phyloP scores from a whole-genome alignment of 2,329 filamentous ascomycete genomes.

The Fusarium newnesense region DNA sequence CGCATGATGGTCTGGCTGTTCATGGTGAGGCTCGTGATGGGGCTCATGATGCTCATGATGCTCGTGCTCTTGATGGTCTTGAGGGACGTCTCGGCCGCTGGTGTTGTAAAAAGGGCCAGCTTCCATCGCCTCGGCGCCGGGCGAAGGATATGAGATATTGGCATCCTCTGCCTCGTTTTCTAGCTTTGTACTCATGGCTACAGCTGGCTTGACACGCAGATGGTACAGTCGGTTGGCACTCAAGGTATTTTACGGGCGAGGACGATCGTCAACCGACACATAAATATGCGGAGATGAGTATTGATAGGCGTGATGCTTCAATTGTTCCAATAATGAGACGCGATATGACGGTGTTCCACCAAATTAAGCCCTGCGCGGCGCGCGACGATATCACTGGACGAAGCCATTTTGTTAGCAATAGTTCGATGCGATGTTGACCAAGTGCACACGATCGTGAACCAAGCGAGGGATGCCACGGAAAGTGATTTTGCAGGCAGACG shows the following conservation, averaged over 20 bases:
- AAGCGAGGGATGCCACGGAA: constrained; percentile 27
- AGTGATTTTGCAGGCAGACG: constrained; percentile 18
- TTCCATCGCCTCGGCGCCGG: constrained; percentile 57
- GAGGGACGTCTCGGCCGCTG: constrained; percentile 47
- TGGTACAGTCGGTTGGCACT: constrained; percentile 2
- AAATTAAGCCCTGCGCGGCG: constrained; percentile 34
- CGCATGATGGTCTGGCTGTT: constrained; percentile 44
- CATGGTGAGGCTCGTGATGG: constrained; percentile 37
- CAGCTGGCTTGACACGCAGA: constrained; percentile 7
- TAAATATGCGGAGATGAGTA: constrained; percentile 1
- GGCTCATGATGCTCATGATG: constrained; percentile 39
- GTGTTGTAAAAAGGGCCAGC: constrained; percentile 57
- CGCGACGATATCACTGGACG: constrained; percentile 42
- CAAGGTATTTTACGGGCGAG: constrained; percentile 11
- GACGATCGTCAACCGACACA: constrained; percentile 24
- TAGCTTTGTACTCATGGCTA: constrained; percentile 48
- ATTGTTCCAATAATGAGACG: constrained; percentile 24
- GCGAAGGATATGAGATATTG: constrained; percentile 59
- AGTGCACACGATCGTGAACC: constrained; percentile 22
- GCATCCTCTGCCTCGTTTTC: constrained; percentile 50
- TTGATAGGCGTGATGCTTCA: constrained; percentile 9
- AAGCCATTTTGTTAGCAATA: constrained; percentile 43
- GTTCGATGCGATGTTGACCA: constrained; percentile 38
- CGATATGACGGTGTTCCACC: constrained; percentile 33
- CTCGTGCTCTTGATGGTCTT: constrained; percentile 46